Conservation (phyloP, 2,329 filamentous ascomycete species). For the Diplodia sapinea region DNA sequence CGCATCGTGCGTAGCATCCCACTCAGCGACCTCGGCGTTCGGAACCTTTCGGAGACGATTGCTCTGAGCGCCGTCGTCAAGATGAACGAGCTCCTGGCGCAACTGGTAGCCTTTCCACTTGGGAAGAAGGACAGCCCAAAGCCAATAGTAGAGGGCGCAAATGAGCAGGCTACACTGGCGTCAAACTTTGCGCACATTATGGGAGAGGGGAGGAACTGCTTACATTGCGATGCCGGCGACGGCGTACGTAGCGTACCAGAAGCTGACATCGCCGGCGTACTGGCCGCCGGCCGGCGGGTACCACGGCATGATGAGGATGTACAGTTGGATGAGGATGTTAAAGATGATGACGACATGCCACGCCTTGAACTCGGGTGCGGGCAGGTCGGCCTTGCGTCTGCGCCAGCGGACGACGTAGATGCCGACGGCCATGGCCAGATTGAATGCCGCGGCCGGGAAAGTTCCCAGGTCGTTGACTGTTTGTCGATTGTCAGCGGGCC, state of each 20-base stretch:
- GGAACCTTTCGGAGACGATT: slow-evolving; percentile 63
- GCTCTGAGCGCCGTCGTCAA: slow-evolving; percentile 57
- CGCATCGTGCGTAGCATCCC: slow-evolving; percentile 65
- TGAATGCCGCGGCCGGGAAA: slow-evolving; percentile 66
- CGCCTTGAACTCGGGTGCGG: slow-evolving; percentile 59
- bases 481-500: not conserved
- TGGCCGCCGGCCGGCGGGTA: slow-evolving; percentile 67
- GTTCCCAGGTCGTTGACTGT: slow-evolving; percentile 64
- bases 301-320: slow-evolving; percentile 73
- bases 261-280: slow-evolving; percentile 69
- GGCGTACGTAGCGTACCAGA: slow-evolving; percentile 75
- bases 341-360: slow-evolving; percentile 66
- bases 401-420: slow-evolving; percentile 64
- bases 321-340: slow-evolving; percentile 64
- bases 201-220: slow-evolving; percentile 44
- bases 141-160: slow-evolving; percentile 63
- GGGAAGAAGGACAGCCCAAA: slow-evolving; percentile 65
- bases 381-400: slow-evolving; percentile 58
- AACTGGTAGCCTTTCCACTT: slow-evolving; percentile 60
- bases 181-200: not conserved
- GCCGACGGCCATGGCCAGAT: slow-evolving; percentile 62
- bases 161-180: slow-evolving; percentile 52
- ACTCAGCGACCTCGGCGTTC: slow-evolving; percentile 56
- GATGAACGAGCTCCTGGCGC: slow-evolving; percentile 59
- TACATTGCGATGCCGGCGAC: slow-evolving; percentile 69